Conservation (phyloP, 768 basidiomycete genomes). For the Termitomyces sp. region DNA sequence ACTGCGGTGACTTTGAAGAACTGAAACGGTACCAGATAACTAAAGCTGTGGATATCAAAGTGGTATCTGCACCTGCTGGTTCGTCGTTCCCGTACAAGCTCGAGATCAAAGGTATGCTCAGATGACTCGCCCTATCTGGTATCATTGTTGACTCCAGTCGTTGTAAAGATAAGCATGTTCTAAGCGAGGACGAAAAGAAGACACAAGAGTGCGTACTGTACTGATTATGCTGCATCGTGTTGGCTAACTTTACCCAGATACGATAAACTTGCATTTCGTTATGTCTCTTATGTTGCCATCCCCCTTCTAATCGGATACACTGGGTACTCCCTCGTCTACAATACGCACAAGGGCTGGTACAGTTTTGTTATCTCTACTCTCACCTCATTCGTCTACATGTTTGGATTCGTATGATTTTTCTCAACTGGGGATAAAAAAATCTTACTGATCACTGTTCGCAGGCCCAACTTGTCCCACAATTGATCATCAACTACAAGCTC, state of each 20-base stretch:
- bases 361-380: slow-evolving; percentile 92
- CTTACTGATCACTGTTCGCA: slow-evolving; percentile 22
- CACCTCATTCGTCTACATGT: slow-evolving; percentile 93
- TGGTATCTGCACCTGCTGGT: slow-evolving; percentile 59
- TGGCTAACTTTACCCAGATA: slow-evolving; percentile 44
- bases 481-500: slow-evolving; percentile 97
- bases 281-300: slow-evolving; percentile 87
- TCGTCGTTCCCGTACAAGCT: slow-evolving; percentile 75
- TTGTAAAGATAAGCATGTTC: slow-evolving; percentile 81
- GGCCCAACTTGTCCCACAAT: slow-evolving; percentile 83
- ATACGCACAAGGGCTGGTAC: slow-evolving; percentile 93
- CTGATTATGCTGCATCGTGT: not conserved
- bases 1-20: not conserved
- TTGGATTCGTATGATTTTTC: slow-evolving; percentile 85
- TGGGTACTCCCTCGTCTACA: slow-evolving; percentile 75
- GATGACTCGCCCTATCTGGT: slow-evolving; percentile 8
- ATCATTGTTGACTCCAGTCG: not conserved
- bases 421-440: not conserved
- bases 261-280: slow-evolving; percentile 91
- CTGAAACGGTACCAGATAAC: slow-evolving; percentile 52
- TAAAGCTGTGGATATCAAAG: slow-evolving; percentile 83
- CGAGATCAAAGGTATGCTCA: slow-evolving; percentile 65
- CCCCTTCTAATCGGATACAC: slow-evolving; percentile 78
- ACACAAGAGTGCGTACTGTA: slow-evolving; percentile 77
- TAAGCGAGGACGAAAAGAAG: slow-evolving; percentile 96